Base-by-base conservation (phyloP, 495 filamentous ascomycete genomes). In the Schizothecium vesticola region DNA sequence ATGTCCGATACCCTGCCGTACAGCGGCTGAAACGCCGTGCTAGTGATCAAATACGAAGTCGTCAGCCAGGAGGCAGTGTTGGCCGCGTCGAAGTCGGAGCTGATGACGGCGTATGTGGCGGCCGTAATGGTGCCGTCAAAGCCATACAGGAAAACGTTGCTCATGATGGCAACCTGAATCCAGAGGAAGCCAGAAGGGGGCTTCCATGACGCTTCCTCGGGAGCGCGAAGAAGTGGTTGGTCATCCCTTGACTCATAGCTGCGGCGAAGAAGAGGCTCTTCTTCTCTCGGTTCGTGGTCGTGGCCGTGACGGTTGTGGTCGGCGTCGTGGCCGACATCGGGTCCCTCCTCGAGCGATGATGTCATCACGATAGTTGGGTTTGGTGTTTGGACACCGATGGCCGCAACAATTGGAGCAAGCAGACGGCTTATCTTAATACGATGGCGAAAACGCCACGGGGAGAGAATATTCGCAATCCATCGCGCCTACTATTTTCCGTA, bases 1-100 rank as follows among this genome's bases (percentile, higher is more conserved):
- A 86, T 80, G 65, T 87, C 79, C 3, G 83, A 82, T 5, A 86
- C 72, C 1, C 84, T 80, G 1, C 80, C 79, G 36, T 80, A 81
- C 33, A 81, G 67, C 16, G 80, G 80, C 61, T 84, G 83, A 64
- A 90, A 91, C 64, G 88, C 87, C 12, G 88, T 90, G 72, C 90
- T 91, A 3, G 89, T 88, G 64, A 93, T 88, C 22, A 92, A 78
- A 25, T 89, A 89, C 3, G 90, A 90, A 0, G 89, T 92, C n/a
- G 89, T 91, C 6, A 90, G 86, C 91, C 90, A 94, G 7, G 77
- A 84, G 1, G 82, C 78, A 9, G 80, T 85, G 70, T 84, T 83
- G 21, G 82, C 81, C 1, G 82, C 83, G 55, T 81, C 76, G 61
- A 86, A 85, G 43, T 83, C 81, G 31, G 82, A 84, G 70, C 84